Evolutionary conservation across 768 basidiomycete species (phyloP).

Genomic region (Mycena alexandri): DNA sequence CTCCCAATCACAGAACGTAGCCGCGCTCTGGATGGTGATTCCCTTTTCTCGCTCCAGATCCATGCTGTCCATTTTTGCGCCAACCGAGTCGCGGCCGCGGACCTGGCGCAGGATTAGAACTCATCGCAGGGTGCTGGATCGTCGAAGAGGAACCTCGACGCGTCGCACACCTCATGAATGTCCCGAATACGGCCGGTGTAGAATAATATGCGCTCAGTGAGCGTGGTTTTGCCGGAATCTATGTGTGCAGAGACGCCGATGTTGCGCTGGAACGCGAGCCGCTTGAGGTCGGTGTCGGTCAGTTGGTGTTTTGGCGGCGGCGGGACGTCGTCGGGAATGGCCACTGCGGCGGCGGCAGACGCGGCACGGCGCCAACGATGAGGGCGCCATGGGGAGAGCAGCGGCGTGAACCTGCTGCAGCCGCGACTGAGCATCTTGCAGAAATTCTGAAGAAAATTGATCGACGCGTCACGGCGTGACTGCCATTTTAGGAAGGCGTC

Average conservation of each 20-base stretch:
- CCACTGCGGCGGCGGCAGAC: conserved; percentile 34
- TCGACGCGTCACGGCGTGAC: neutral
- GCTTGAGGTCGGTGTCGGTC: conserved; percentile 72
- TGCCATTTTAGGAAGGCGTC: no score
- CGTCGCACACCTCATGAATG: conserved; percentile 89
- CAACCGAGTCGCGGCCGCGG: conserved; percentile 93
- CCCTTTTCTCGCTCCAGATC: conserved; percentile 99
- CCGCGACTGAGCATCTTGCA: conserved; percentile 23
- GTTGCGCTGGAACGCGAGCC: conserved; percentile 87
- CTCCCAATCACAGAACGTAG: conserved; percentile 98
- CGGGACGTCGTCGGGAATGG: conserved; percentile 37
- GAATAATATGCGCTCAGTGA: conserved; percentile 95
- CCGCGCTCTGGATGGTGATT: conserved; percentile 98
- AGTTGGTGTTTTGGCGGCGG: conserved; percentile 58
- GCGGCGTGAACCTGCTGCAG: conserved; percentile 28
- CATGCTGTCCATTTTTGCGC: conserved; percentile 99
- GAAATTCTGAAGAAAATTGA: neutral
- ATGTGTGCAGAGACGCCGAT: conserved; percentile 97
- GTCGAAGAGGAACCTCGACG: conserved; percentile 35
- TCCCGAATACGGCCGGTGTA: conserved; percentile 96
- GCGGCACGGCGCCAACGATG: conserved; percentile 35
- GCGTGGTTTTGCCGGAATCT: conserved; percentile 97
- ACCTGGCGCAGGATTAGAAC: conserved; percentile 63
- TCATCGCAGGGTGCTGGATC: conserved; percentile 2
- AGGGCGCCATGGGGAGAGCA: conserved; percentile 24